Evolutionary conservation across 306 rosid species (phyloP).

Genomic region (Hippophae gyantsensis): DNA sequence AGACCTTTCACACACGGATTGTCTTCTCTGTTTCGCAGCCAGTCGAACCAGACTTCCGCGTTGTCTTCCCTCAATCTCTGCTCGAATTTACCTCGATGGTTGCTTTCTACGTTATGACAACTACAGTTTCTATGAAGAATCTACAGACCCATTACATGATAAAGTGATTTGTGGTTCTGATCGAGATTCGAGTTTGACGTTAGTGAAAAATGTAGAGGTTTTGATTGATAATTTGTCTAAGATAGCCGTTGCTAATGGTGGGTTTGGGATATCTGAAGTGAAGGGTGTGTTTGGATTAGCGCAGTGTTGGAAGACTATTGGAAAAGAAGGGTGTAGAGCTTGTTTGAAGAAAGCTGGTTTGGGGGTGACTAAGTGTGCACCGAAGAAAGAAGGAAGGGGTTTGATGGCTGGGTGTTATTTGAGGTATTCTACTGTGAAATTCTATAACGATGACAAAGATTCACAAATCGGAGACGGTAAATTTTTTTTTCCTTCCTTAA

Average conservation of each 20-base stretch:
- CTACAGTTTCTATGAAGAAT: slow-evolving; percentile 48
- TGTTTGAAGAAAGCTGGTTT: slow-evolving; percentile 53
- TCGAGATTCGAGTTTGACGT: slow-evolving; percentile 9
- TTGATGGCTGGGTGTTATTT: slow-evolving; percentile 79
- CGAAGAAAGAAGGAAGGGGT: slow-evolving; percentile 56
- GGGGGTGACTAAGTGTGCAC: slow-evolving; percentile 32
- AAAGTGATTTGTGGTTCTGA: slow-evolving; percentile 31
- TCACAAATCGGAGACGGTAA: slow-evolving; percentile 23
- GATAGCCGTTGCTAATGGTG: slow-evolving; percentile 24
- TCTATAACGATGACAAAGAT: slow-evolving; percentile 27
- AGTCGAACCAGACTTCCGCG: slow-evolving; percentile 67
- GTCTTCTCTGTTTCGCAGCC: slow-evolving; percentile 72
- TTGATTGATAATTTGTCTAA: slow-evolving; percentile 27
- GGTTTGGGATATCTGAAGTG: slow-evolving; percentile 40
- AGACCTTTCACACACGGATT: slow-evolving; percentile 67
- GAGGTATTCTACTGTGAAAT: slow-evolving; percentile 59
- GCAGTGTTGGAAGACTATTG: slow-evolving; percentile 73
- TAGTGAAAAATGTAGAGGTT: slow-evolving; percentile 16
- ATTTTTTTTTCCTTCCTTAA: neutral
- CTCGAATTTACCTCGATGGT: slow-evolving; percentile 68
- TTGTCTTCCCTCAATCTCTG: slow-evolving; percentile 65
- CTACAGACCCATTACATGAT: slow-evolving; percentile 25
- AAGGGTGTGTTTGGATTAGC: slow-evolving; percentile 57
- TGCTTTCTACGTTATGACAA: slow-evolving; percentile 77
- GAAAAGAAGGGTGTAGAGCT: slow-evolving; percentile 32